Percentiles rank a stretch among this genome's conserved stretches.
phyloP scores from a whole-genome alignment of 306 rosid species.

The Elaeagnus macrophylla region DNA sequence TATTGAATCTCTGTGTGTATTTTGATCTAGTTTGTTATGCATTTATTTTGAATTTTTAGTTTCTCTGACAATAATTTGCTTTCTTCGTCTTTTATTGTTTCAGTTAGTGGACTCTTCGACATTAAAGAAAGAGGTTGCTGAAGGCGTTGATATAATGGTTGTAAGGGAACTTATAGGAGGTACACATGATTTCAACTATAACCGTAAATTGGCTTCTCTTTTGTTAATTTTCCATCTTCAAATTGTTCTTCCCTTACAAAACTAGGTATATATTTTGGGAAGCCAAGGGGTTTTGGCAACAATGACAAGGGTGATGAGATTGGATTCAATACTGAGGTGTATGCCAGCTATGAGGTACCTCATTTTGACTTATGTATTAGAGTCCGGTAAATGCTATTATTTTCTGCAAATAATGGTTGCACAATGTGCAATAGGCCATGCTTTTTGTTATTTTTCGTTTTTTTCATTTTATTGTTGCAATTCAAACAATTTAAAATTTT shows the following conservation, averaged over 20 bases:
- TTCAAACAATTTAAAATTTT: too few relatives aligned
- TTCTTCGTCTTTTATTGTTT: constrained; percentile 7
- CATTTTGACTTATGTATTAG: not conserved
- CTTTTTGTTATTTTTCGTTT: too few relatives aligned
- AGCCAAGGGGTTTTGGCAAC: constrained; percentile 71
- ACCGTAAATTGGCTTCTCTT: not conserved
- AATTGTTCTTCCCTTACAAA: constrained; percentile 5
- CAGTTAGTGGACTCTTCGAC: constrained; percentile 88
- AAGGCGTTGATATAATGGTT: constrained; percentile 92
- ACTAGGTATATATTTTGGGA: constrained; percentile 84
- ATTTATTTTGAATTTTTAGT: not conserved
- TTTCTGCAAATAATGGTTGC: too few relatives aligned
- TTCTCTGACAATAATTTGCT: not conserved
- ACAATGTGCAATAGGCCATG: too few relatives aligned
- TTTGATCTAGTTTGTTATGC: not conserved
- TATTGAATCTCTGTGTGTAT: not conserved
- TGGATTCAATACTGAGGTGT: constrained; percentile 85
- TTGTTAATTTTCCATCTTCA: not conserved
- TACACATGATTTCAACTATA: constrained; percentile 4
- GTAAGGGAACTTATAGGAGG: constrained; percentile 96
- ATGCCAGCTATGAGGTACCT: constrained; percentile 61
- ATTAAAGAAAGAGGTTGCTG: constrained; percentile 76
- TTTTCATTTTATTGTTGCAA: too few relatives aligned
- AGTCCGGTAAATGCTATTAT: too few relatives aligned
- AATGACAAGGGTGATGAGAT: constrained; percentile 64